Evolutionary conservation across 345 rosid genomes (phyloP).

Genomic region (Durio zibethinus): DNA sequence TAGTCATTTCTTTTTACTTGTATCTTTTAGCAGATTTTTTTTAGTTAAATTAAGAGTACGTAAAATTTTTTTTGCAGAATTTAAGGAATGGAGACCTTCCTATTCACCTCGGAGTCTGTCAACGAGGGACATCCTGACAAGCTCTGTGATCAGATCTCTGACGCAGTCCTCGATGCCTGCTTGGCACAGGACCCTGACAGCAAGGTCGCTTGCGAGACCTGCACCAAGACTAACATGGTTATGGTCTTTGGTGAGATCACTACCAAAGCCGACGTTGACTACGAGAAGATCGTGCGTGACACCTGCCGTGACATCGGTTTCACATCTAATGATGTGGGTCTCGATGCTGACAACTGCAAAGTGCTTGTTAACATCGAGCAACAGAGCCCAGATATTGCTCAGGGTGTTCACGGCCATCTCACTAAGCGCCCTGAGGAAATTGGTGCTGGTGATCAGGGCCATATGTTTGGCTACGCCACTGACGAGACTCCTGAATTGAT

Average conservation of each 20-base stretch:
- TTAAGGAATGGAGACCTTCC: conserved; percentile 57
- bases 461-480: conserved; percentile 73
- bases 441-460: conserved; percentile 80
- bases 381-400: conserved; percentile 72
- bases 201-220: conserved; percentile 76
- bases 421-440: conserved; percentile 63
- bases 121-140: conserved; percentile 84
- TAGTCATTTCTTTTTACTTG: background rate
- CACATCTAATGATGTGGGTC: conserved; percentile 54
- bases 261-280: conserved; percentile 61
- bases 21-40: background rate
- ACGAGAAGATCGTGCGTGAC: conserved; percentile 65
- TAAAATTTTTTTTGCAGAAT: background rate
- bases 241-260: conserved; percentile 78
- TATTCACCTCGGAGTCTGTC: conserved; percentile 69
- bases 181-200: conserved; percentile 65
- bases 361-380: conserved; percentile 69
- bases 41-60: background rate
- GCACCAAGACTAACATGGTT: conserved; percentile 78
- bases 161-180: conserved; percentile 67
- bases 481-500: conserved; percentile 72
- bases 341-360: conserved; percentile 65
- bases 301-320: conserved; percentile 68
- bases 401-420: conserved; percentile 71
- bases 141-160: conserved; percentile 75